phyloP scores from a whole-genome alignment of 2,329 filamentous ascomycete genomes.

The Dendryphion nanum region DNA sequence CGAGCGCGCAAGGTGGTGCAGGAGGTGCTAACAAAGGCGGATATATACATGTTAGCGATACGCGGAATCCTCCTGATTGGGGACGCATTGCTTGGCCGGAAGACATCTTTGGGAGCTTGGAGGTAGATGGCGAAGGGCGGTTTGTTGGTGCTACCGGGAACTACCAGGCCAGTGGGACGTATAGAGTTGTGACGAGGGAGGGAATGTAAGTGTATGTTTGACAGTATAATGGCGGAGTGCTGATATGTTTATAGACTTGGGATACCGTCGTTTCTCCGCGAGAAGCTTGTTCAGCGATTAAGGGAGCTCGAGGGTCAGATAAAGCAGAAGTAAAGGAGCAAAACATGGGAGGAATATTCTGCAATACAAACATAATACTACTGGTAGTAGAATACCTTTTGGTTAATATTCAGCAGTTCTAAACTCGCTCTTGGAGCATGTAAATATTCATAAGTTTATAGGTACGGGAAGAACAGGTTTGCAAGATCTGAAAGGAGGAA shows the following conservation, averaged over 20 bases:
- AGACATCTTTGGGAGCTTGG: constrained; percentile 65
- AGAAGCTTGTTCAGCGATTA: constrained; percentile 50
- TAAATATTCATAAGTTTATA: too few relatives aligned
- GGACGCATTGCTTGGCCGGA: constrained; percentile 65
- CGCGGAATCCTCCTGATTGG: constrained; percentile 60
- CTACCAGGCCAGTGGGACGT: constrained; percentile 63
- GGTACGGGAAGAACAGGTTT: too few relatives aligned
- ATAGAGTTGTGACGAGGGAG: constrained; percentile 59
- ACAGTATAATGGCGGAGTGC: neutral
- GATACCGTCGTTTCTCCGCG: constrained; percentile 48
- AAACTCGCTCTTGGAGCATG: too few relatives aligned
- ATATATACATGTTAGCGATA: constrained; percentile 63
- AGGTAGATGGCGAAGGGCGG: constrained; percentile 58
- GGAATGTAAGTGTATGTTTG: constrained; percentile 51
- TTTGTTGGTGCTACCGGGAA: constrained; percentile 57
- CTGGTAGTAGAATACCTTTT: too few relatives aligned
- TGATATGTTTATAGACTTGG: constrained; percentile 41
- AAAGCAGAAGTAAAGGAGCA: too few relatives aligned
- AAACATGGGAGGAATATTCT: too few relatives aligned
- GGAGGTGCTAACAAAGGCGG: constrained; percentile 59
- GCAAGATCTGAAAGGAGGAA: too few relatives aligned
- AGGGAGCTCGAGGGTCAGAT: constrained; percentile 25
- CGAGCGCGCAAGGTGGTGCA: constrained; percentile 60
- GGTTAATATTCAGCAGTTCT: too few relatives aligned
- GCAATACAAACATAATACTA: too few relatives aligned